These are phyloP conservation scores for Mucor piriformis DNA, from an alignment of 371 early-diverging fungal species.

Conservation along the genomic window DNA sequence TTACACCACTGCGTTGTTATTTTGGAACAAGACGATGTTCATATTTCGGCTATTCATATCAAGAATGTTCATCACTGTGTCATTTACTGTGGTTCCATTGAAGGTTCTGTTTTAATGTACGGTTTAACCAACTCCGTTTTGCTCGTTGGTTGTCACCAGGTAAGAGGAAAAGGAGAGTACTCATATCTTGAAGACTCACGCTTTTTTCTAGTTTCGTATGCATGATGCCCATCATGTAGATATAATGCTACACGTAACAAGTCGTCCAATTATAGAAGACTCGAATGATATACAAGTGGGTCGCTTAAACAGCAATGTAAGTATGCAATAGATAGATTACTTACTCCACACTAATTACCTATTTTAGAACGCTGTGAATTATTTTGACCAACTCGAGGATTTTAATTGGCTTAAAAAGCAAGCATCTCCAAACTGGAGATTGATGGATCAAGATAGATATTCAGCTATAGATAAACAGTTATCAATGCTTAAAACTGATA, in stretches of 20 bases:
- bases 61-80: slow-evolving; percentile 63
- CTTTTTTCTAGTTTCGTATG: slow-evolving; percentile 66
- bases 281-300: slow-evolving; percentile 57
- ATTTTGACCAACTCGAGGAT: slow-evolving; percentile 72
- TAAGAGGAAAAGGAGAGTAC: slow-evolving; percentile 25
- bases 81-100: slow-evolving; percentile 63
- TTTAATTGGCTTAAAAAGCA: slow-evolving; percentile 85
- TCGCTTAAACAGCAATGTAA: slow-evolving; percentile 20
- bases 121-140: slow-evolving; percentile 61
- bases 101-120: slow-evolving; percentile 72
- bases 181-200: not conserved
- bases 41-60: slow-evolving; percentile 68
- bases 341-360: not conserved
- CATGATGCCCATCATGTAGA: slow-evolving; percentile 68
- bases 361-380: slow-evolving; percentile 28
- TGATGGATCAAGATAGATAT: slow-evolving; percentile 25
- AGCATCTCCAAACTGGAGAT: slow-evolving; percentile 75
- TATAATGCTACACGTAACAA: slow-evolving; percentile 67
- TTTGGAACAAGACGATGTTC: slow-evolving; percentile 30
- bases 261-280: slow-evolving; percentile 84
- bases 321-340: not conserved
- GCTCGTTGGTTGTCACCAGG: slow-evolving; percentile 76
- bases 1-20: slow-evolving; percentile 60
- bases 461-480: not conserved
- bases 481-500: not conserved